Percentiles rank a stretch among this genome's conserved stretches.
phyloP scores from a whole-genome alignment of 495 filamentous ascomycete genomes.

The Talaromyces wortmannii region DNA sequence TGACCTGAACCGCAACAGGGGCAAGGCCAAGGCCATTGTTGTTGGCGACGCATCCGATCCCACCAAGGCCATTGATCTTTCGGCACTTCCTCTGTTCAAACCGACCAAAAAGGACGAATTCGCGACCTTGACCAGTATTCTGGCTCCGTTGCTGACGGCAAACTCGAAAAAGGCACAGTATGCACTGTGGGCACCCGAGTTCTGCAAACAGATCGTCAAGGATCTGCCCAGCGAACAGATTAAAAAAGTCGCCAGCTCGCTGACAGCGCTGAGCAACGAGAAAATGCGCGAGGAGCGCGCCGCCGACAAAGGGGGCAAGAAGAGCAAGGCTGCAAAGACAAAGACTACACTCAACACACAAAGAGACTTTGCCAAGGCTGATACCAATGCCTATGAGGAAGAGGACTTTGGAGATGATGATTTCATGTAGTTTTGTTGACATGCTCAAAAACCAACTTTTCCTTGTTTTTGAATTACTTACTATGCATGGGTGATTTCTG shows the following conservation, averaged over 20 bases:
- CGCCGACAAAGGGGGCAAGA: constrained; percentile 91
- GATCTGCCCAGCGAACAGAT: constrained; percentile 86
- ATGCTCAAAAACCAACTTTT: constrained; percentile 2
- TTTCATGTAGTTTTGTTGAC: constrained; percentile 51
- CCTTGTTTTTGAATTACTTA: background rate
- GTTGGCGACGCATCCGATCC: constrained; percentile 63
- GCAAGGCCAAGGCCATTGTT: constrained; percentile 51
- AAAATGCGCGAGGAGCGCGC: constrained; percentile 99
- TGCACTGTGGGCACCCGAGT: constrained; percentile 80
- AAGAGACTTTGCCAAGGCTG: constrained; percentile 57
- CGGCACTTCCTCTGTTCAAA: constrained; percentile 76
- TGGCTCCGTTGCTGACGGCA: constrained; percentile 65
- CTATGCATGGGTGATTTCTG: background rate
- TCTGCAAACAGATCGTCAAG: constrained; percentile 77
- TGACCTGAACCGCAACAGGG: constrained; percentile 62
- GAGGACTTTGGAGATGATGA: constrained; percentile 67
- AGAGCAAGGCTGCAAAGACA: constrained; percentile 89
- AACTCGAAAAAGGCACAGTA: constrained; percentile 90
- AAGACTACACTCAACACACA: constrained; percentile 75
- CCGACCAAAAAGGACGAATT: constrained; percentile 84
- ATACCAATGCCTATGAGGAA: constrained; percentile 67
- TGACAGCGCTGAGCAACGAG: constrained; percentile 88
- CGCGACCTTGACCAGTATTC: constrained; percentile 58
- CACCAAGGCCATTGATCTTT: constrained; percentile 70
- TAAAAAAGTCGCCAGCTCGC: constrained; percentile 81